Conservation (phyloP, 179 eudicot genomes). For the Spergularia azorica region DNA sequence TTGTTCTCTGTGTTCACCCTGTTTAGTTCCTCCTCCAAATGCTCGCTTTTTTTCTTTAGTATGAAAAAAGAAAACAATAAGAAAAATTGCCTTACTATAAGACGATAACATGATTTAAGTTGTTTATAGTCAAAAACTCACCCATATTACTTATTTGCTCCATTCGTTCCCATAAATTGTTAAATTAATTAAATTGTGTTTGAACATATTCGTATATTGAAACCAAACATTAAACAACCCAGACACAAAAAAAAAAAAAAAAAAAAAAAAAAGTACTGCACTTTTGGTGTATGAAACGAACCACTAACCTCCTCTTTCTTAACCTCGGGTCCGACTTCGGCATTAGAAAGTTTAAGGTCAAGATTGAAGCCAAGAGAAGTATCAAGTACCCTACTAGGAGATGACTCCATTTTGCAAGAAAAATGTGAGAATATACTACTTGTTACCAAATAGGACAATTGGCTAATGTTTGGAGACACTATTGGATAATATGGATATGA, state of each 20-base stretch:
- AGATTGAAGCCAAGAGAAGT: constrained; percentile 35
- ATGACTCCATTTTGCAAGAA: constrained; percentile 19
- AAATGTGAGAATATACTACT: background rate
- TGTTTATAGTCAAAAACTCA: too few species aligned
- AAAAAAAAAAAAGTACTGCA: background rate
- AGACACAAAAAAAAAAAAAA: too few species aligned
- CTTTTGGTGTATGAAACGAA: background rate
- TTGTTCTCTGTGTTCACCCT: constrained; percentile 66
- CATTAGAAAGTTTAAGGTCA: constrained; percentile 28
- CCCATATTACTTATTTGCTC: too few species aligned
- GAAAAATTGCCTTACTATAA: background rate
- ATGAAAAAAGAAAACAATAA: background rate
- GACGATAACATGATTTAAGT: too few species aligned
- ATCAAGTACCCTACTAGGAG: constrained; percentile 31
- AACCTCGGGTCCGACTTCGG: background rate
- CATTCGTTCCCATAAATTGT: too few species aligned
- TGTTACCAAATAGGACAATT: background rate
- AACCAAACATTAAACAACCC: too few species aligned
- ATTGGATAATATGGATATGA: background rate
- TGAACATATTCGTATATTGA: background rate
- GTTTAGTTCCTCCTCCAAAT: constrained; percentile 59
- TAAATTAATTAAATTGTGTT: background rate
- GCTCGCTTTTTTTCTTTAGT: constrained; percentile 33
- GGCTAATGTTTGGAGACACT: background rate
- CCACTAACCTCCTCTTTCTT: constrained; percentile 25